Evolutionary conservation across 805 yeast genomes (phyloP).

Genomic region (Suhomyces faveliae): DNA sequence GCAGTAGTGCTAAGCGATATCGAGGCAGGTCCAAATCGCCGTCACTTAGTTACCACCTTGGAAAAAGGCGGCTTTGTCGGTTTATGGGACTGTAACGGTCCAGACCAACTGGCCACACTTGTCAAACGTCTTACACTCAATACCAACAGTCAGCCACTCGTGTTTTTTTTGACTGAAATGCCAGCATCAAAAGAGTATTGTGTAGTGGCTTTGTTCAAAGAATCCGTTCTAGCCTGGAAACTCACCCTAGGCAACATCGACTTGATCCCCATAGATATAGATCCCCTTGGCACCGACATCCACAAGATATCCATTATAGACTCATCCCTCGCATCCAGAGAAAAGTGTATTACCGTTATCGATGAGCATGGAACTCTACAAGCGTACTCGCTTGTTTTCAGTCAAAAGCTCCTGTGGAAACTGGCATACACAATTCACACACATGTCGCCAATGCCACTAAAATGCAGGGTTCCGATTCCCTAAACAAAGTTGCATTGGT

Average conservation of each 20-base stretch:
- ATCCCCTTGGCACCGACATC: constrained; percentile 33
- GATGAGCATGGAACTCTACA: constrained; percentile 37
- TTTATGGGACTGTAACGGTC: constrained; percentile 60
- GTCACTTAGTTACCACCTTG: constrained; percentile 31
- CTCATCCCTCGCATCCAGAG: constrained; percentile 14
- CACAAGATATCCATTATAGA: constrained; percentile 58
- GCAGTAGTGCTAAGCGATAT: constrained; percentile 37
- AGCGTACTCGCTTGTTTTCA: constrained; percentile 19
- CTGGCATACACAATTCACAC: constrained; percentile 53
- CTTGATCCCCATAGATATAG: neutral
- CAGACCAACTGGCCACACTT: constrained; percentile 30
- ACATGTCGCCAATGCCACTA: constrained; percentile 49
- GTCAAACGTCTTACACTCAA: constrained; percentile 16
- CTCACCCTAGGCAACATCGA: neutral
- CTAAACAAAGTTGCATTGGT: constrained; percentile 74
- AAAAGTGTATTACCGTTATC: constrained; percentile 50
- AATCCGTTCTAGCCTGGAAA: constrained; percentile 43
- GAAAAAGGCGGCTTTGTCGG: constrained; percentile 41
- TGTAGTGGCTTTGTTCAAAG: constrained; percentile 50
- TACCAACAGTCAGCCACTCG: constrained; percentile 19
- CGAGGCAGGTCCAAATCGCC: constrained; percentile 15
- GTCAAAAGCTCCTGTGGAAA: constrained; percentile 49
- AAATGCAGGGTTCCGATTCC: constrained; percentile 67
- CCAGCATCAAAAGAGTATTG: constrained; percentile 24
- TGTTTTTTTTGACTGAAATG: constrained; percentile 20